Conservation (phyloP, 768 basidiomycete genomes). For the Agrocybe chaxingu region DNA sequence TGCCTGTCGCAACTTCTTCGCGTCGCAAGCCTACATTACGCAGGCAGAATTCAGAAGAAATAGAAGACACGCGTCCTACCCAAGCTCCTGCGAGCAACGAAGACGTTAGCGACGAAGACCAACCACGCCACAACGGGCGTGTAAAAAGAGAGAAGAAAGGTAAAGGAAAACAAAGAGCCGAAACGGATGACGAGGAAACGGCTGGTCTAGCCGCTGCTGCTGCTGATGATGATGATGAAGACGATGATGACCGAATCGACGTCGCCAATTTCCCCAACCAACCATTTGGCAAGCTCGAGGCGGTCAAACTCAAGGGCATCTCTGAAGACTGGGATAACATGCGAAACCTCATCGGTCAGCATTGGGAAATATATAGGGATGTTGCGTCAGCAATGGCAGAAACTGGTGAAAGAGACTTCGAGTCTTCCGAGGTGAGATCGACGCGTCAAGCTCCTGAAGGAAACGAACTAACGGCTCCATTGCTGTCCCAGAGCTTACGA, state of each 20-base stretch:
- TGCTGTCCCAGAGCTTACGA: constrained; percentile 41
- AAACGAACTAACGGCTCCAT: constrained; percentile 1
- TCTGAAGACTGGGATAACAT: constrained; percentile 62
- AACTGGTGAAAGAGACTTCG: constrained; percentile 45
- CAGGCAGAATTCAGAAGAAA: constrained; percentile 54
- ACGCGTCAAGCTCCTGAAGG: neutral
- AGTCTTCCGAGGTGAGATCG: constrained; percentile 46
- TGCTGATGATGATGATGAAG: constrained; percentile 30
- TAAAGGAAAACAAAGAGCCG: constrained; percentile 27
- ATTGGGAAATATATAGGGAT: constrained; percentile 36
- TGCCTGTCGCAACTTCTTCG: constrained; percentile 38
- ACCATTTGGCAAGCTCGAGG: constrained; percentile 55
- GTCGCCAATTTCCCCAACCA: constrained; percentile 62
- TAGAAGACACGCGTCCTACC: constrained; percentile 49
- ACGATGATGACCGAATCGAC: constrained; percentile 55
- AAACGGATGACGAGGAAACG: constrained; percentile 17
- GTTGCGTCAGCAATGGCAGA: constrained; percentile 62
- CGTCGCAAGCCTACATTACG: constrained; percentile 35
- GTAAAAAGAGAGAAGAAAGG: constrained; percentile 32
- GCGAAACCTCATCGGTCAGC: constrained; percentile 41
- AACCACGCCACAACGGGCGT: constrained; percentile 24
- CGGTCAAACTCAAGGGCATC: constrained; percentile 52
- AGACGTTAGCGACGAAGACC: constrained; percentile 44
- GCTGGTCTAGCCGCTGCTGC: constrained; percentile 20
- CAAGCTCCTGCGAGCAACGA: constrained; percentile 31